Conservation (phyloP, 2,329 filamentous ascomycete species). For the Cryphonectria japonica region DNA sequence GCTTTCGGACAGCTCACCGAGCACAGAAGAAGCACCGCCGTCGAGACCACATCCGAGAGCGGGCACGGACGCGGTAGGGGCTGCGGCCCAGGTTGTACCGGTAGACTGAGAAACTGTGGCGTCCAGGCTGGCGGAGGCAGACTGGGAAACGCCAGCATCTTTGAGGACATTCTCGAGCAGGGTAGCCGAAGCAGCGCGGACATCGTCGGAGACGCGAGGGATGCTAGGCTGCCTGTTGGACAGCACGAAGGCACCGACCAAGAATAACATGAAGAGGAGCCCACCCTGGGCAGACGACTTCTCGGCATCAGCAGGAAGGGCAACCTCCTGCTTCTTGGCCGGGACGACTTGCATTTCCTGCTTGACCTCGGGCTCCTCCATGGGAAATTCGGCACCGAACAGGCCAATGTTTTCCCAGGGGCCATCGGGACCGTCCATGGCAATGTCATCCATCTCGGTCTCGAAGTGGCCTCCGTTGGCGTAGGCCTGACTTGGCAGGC, state of each 20-base stretch:
- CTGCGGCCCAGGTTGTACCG: constrained; percentile 52
- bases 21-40: constrained; percentile 59
- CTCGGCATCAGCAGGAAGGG: constrained; percentile 54
- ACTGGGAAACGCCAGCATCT: constrained; percentile 68
- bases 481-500: constrained; percentile 31
- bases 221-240: constrained; percentile 81
- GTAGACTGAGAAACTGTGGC: constrained; percentile 57
- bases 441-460: constrained; percentile 78
- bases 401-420: constrained; percentile 78
- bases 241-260: constrained; percentile 94
- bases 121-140: constrained; percentile 46
- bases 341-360: constrained; percentile 59
- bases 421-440: constrained; percentile 73
- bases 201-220: constrained; percentile 78
- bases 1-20: constrained; percentile 68
- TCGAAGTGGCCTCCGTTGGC: constrained; percentile 66
- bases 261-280: constrained; percentile 90
- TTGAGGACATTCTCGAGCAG: constrained; percentile 82
- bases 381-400: constrained; percentile 73
- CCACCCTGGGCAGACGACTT: constrained; percentile 76
- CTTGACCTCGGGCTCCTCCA: constrained; percentile 64
- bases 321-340: constrained; percentile 57
- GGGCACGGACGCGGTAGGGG: constrained; percentile 43
- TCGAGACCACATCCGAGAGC: constrained; percentile 50
- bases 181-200: constrained; percentile 76